Base-by-base conservation (phyloP, 2,329 filamentous ascomycete species). In the Mariannaea sp. region DNA sequence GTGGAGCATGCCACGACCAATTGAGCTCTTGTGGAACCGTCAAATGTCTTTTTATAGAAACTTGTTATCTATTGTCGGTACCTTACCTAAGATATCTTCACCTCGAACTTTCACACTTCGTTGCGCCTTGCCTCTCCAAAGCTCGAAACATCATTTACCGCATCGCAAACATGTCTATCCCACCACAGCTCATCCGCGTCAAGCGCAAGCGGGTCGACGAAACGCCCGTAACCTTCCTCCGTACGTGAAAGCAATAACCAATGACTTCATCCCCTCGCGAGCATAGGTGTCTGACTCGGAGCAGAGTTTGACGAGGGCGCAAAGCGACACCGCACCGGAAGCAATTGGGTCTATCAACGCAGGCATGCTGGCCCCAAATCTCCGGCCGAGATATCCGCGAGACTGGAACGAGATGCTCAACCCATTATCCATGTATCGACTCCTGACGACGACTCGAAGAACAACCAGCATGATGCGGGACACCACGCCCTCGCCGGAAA, bases 201-300 rank as follows among this genome's bases (percentile, higher is more conserved):
- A 85, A 85, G 75, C 81, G 82, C 64, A 85, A 85, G 71, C 78
- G 80, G 33, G 77, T 76, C 44, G 79, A 78, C 13, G 77, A 81
- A 53, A 71, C 73, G 10, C 80, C 81, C 3, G 78, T 84, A 44
- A 77, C 80, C 47, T 82, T 81, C 61, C 75, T 85, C 40, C 77
- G 81, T 84, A 64, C 57, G 78, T 71, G 43, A 47, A n/a, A n/a
- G n/a, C n/a, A n/a, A n/a, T n/a, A n/a, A 53, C 45, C 44, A 29
- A 40, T 19, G n/a, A 24, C 14, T 13, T 43, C 40, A 45, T 30
- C 32, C 40, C 41, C 51, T 52, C 24, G 29, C 38, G 39, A 7
- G 6, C 42, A 14, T 10, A 43, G 30, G 38, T 14, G 39, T 50
- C 62, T 63, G 54, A 66, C 60, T 50, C 47, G 17, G 29, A 43